Percentiles rank a stretch among this genome's conserved stretches.
Evolutionary conservation across 2,329 filamentous ascomycete species (phyloP).

Genomic region (Curvularia spicifera): DNA sequence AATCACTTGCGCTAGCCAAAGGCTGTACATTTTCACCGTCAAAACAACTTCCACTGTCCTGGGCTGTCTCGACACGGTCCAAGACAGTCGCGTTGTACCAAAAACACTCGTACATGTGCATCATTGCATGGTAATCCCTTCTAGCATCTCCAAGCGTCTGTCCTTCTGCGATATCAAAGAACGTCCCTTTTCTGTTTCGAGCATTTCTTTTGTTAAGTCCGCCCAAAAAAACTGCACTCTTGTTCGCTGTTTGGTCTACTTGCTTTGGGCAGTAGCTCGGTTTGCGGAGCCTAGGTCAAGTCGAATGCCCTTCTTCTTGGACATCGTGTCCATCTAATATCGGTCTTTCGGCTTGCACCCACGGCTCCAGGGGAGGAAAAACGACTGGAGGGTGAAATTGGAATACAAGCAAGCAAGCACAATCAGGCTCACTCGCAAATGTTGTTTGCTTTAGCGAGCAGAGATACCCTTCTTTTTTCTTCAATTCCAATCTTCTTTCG

Average conservation of each 20-base stretch:
- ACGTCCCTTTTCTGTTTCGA: constrained; percentile 38
- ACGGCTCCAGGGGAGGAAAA: constrained; percentile 33
- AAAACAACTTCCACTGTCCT: constrained; percentile 20
- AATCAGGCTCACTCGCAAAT: constrained; percentile 44
- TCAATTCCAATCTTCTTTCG: constrained; percentile 22
- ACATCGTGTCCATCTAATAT: constrained; percentile 45
- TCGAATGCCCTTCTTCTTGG: constrained; percentile 28
- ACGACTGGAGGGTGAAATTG: constrained; percentile 47
- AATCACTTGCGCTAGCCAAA: constrained; percentile 19
- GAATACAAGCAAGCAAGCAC: constrained; percentile 35
- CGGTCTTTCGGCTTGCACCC: constrained; percentile 30
- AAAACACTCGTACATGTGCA: constrained; percentile 48
- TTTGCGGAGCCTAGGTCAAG: constrained; percentile 26
- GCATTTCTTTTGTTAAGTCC: constrained; percentile 46
- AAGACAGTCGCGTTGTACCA: constrained; percentile 44
- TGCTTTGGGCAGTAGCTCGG: constrained; percentile 17
- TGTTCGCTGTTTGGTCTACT: constrained; percentile 19
- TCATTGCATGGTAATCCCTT: constrained; percentile 48
- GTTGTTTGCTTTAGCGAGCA: constrained; percentile 46
- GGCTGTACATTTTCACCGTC: constrained; percentile 25
- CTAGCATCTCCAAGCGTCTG: constrained; percentile 49
- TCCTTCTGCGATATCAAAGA: constrained; percentile 45
- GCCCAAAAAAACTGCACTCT: constrained; percentile 32
- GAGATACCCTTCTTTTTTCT: constrained; percentile 48
- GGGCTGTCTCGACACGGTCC: constrained; percentile 22